Evolutionary conservation across 805 yeast genomes (phyloP).

Genomic region (Peterozyma toletana): DNA sequence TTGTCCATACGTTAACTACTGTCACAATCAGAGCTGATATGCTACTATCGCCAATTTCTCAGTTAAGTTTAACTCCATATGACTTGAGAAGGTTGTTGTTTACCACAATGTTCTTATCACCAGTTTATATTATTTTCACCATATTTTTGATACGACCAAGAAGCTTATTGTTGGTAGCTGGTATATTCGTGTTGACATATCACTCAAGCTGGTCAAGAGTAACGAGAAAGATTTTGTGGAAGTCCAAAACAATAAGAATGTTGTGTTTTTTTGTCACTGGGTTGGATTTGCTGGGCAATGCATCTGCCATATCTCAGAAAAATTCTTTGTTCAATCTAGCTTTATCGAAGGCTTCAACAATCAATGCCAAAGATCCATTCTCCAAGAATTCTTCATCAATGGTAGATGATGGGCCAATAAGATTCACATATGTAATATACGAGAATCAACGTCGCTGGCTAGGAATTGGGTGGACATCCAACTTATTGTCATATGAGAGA

Average conservation of each 20-base stretch:
- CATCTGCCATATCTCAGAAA: slow-evolving; percentile 20
- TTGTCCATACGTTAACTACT: slow-evolving; percentile 67
- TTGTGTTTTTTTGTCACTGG: slow-evolving; percentile 82
- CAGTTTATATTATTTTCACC: slow-evolving; percentile 68
- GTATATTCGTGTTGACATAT: slow-evolving; percentile 63
- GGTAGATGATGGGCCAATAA: slow-evolving; percentile 37
- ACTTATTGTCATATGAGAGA: slow-evolving; percentile 84
- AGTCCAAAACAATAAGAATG: slow-evolving; percentile 62
- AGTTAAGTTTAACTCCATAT: slow-evolving; percentile 63
- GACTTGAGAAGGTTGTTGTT: slow-evolving; percentile 76
- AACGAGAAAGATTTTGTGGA: slow-evolving; percentile 81
- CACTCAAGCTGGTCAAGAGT: slow-evolving; percentile 84
- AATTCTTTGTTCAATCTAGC: slow-evolving; percentile 44
- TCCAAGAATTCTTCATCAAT: slow-evolving; percentile 9
- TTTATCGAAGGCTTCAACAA: slow-evolving; percentile 42
- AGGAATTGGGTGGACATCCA: slow-evolving; percentile 97
- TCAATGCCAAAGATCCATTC: slow-evolving; percentile 17
- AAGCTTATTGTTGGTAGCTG: slow-evolving; percentile 48
- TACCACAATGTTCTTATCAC: slow-evolving; percentile 82
- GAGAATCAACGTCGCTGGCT: slow-evolving; percentile 97
- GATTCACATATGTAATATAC: slow-evolving; percentile 86
- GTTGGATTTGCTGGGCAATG: slow-evolving; percentile 56
- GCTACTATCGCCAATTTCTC: slow-evolving; percentile 72
- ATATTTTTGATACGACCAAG: slow-evolving; percentile 68
- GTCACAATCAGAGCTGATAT: slow-evolving; percentile 73